A percentile compares a stretch with the other conserved stretches of the same genome.
Evolutionary conservation across 208 protist genomes (phyloP).

Genomic region (Trypanosoma conorhini): DNA sequence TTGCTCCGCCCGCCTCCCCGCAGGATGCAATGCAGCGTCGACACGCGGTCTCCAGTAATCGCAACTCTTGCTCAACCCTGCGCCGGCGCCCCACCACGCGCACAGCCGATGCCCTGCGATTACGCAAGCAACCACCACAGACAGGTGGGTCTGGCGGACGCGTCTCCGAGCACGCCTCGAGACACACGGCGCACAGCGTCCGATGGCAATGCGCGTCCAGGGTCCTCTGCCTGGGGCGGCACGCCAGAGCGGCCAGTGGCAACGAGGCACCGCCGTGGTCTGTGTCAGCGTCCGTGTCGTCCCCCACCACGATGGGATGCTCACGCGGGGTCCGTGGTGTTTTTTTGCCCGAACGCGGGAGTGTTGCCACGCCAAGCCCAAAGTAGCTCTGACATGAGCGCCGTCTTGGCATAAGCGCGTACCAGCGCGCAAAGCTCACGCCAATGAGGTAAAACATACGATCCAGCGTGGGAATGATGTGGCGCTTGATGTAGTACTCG

Average conservation of each 20-base stretch:
- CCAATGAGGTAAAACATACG: slow-evolving; percentile 79
- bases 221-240: slow-evolving; percentile 1
- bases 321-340: background rate
- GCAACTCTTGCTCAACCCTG: slow-evolving; percentile 22
- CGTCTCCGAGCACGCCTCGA: background rate
- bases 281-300: background rate
- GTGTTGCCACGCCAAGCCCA: slow-evolving; percentile 10
- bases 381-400: slow-evolving; percentile 30
- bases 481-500: slow-evolving; percentile 78
- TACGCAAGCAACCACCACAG: slow-evolving; percentile 17
- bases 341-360: background rate
- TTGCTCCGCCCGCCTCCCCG: slow-evolving; percentile 20
- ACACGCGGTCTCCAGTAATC: slow-evolving; percentile 34
- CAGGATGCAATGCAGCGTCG: slow-evolving; percentile 22
- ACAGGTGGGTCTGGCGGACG: slow-evolving; percentile 12
- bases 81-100: slow-evolving; percentile 15
- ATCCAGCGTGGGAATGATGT: slow-evolving; percentile 78
- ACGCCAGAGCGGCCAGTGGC: too few species aligned
- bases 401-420: slow-evolving; percentile 50
- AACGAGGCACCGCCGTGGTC: too few species aligned
- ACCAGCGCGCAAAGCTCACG: slow-evolving; percentile 66
- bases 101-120: background rate
- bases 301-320: slow-evolving; percentile 13
- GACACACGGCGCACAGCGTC: slow-evolving; percentile 27
- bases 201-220: slow-evolving; percentile 28